phyloP scores from a whole-genome alignment of 257 asterid genomes.

The Lithospermum erythrorhizon region DNA sequence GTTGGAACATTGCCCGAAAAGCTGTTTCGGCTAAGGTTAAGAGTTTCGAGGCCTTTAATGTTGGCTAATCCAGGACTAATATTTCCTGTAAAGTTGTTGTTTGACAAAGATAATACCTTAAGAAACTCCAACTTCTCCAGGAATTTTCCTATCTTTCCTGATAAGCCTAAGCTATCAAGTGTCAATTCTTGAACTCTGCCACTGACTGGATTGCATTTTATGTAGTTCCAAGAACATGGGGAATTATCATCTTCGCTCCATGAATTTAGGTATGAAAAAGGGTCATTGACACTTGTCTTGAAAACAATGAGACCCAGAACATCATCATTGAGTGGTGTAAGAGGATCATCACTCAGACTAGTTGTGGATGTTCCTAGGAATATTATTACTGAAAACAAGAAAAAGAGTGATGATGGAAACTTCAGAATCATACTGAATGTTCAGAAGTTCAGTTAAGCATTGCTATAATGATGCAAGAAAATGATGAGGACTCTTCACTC shows the following conservation, averaged over 20 bases:
- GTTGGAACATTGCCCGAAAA: slow-evolving; percentile 48
- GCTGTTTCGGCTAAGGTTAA: slow-evolving; percentile 54
- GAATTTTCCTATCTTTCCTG: slow-evolving; percentile 75
- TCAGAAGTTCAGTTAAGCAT: background rate
- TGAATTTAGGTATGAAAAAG: slow-evolving; percentile 31
- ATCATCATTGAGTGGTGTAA: slow-evolving; percentile 59
- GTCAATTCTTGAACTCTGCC: slow-evolving; percentile 42
- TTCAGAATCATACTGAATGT: slow-evolving; percentile 11
- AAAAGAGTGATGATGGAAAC: background rate
- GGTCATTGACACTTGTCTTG: slow-evolving; percentile 55
- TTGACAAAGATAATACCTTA: slow-evolving; percentile 52
- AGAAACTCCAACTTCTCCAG: slow-evolving; percentile 51
- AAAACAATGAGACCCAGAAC: slow-evolving; percentile 85
- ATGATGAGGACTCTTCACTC: background rate
- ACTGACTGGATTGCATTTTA: slow-evolving; percentile 47
- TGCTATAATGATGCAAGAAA: background rate
- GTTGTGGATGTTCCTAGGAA: slow-evolving; percentile 1
- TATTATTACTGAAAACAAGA: slow-evolving; percentile 13
- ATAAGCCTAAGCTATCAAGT: slow-evolving; percentile 48
- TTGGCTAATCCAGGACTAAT: slow-evolving; percentile 39
- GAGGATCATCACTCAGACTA: slow-evolving; percentile 19
- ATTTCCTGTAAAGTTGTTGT: slow-evolving; percentile 55
- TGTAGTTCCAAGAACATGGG: slow-evolving; percentile 71
- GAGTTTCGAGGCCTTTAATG: slow-evolving; percentile 33
- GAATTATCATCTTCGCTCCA: slow-evolving; percentile 82